Evolutionary conservation across 2,329 filamentous ascomycete species (phyloP).

Genomic region (Pseudogymnoascus sp.): DNA sequence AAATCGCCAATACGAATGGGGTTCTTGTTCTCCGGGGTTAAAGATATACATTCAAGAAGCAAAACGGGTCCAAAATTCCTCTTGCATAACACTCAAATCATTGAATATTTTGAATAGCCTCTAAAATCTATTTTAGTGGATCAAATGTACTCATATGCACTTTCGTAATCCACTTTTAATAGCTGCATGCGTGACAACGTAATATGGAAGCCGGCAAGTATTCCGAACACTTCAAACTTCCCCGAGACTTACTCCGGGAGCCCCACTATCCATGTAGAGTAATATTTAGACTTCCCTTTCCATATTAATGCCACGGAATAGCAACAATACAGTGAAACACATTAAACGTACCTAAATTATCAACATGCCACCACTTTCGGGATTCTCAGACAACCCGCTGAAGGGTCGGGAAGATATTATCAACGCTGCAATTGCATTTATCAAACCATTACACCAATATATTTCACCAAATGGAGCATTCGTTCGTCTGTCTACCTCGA

Average conservation of each 20-base stretch:
- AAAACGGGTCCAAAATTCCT: not conserved
- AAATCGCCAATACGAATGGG: not conserved
- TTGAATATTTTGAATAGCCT: not conserved
- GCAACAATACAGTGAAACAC: not conserved
- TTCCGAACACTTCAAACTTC: not conserved
- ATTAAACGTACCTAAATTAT: not conserved
- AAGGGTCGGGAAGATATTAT: conserved; percentile 7
- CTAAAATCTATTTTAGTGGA: too few relatives aligned
- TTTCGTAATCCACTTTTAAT: not conserved
- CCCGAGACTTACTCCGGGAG: not conserved
- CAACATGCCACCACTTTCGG: conserved; percentile 18
- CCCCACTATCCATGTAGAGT: not conserved
- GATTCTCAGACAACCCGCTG: conserved; percentile 17
- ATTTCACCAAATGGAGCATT: conserved; percentile 10
- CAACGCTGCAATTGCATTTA: conserved; percentile 4
- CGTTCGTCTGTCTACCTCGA: conserved; percentile 7
- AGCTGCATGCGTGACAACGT: conserved; percentile 16
- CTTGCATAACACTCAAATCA: not conserved
- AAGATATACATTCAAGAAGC: not conserved
- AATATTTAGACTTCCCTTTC: conserved; percentile 2
- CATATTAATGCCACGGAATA: not conserved
- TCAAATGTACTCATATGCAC: not conserved
- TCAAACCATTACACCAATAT: conserved; percentile 10
- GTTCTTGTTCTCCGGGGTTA: not conserved
- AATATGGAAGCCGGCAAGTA: not conserved